phyloP scores from a whole-genome alignment of 306 rosid genomes.

The Psophocarpus tetragonolobus region DNA sequence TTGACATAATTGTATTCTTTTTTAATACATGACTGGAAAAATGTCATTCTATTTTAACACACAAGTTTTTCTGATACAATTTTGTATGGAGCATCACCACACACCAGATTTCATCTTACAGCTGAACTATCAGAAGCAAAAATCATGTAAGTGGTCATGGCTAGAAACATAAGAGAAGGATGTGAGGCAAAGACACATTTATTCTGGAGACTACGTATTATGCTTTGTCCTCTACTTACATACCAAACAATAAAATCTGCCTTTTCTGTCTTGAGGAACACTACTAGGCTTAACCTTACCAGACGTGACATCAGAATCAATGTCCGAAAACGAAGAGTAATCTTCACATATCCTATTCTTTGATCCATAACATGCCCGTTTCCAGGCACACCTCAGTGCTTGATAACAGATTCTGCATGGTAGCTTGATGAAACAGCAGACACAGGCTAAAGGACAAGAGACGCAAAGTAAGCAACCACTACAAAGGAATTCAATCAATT shows the following conservation, averaged over 20 bases:
- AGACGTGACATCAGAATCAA: slow-evolving; percentile 43
- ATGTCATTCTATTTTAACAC: neutral
- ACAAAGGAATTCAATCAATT: slow-evolving; percentile 42
- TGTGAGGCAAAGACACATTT: neutral
- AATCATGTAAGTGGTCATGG: slow-evolving; percentile 2
- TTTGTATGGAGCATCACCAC: neutral
- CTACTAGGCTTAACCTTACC: slow-evolving; percentile 25
- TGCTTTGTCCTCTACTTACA: neutral
- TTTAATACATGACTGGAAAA: neutral
- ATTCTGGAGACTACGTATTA: neutral
- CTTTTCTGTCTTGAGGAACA: slow-evolving; percentile 15
- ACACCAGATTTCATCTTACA: neutral
- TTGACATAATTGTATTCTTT: slow-evolving; percentile 22
- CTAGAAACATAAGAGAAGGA: neutral
- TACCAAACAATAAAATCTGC: neutral
- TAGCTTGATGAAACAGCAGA: slow-evolving; percentile 54
- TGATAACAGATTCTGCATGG: slow-evolving; percentile 54
- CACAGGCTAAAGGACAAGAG: slow-evolving; percentile 51
- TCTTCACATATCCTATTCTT: slow-evolving; percentile 37
- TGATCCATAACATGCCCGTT: slow-evolving; percentile 44
- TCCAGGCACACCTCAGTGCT: slow-evolving; percentile 36
- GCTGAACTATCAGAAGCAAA: neutral
- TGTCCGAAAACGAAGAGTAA: slow-evolving; percentile 74
- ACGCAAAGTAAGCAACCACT: slow-evolving; percentile 56
- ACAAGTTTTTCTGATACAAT: neutral